Base-by-base conservation (phyloP, 371 early-diverging fungal species). In the Choanephora cucurbitarum region DNA sequence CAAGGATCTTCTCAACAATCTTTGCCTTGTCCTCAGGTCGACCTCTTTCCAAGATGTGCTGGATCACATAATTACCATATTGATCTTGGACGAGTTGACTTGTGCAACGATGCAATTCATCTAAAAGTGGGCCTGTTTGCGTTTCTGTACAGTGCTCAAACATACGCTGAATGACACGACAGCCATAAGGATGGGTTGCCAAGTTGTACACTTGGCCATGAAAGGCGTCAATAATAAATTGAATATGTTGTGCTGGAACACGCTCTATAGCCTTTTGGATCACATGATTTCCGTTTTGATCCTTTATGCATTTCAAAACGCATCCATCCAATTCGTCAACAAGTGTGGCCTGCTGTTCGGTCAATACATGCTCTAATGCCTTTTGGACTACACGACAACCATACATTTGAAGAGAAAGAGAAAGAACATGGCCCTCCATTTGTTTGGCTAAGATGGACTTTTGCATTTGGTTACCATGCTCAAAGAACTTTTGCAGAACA, bases 221-320 rank as follows among this genome's bases (percentile, higher is more conserved):
- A 80, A 99, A 99, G 17, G 97, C 91, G 58, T 94, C 90, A 59
- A 99, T 94, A 61, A 99, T 91, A 64, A 98, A 98, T 60, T 89
- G 87, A 55, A 95, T 93, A 66, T 95, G 89, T 60, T 92, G 87
- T 10, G 92, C 86, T 24, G 92, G 91, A 10, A 96, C 92, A 23
- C 95, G 87, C 70, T 99, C 99, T 55, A 99, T 96, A n/a, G 96
- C 97, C 75, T 99, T 99, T 73, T 99, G 99, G 49, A 99, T 94
- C 13, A 99, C 99, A 63, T 99, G 99, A 74, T 99, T 99, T 51
- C 99, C 99, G 70, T 99, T 99, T 73, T 99, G 99, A 76, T 99
- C 99, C 73, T 96, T 97, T 54, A 99, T 97, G 59, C 99, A 95
- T 70, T 94, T 94, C 44, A 98, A 79, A 0, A 99, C 92, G 65